Evolutionary conservation across 108 stramenopile genomes (phyloP), one percentile per base, ranked within the genome.

Genomic region (Epipyxis sp.): DNA sequence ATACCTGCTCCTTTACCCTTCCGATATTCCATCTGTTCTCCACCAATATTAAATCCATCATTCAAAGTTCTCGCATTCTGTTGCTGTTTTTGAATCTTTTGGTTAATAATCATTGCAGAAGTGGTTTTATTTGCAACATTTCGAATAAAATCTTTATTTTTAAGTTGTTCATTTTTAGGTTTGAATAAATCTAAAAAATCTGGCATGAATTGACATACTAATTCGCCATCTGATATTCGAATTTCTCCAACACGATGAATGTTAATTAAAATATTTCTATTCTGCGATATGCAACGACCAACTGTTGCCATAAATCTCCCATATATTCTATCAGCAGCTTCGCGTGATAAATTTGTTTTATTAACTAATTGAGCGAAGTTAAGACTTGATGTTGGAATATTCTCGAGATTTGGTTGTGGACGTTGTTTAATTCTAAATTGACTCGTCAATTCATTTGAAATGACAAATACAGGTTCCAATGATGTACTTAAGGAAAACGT

Each of bases 221-320:
- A 34, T 54, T 46, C 44, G 10, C 25, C 34, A 42, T 74, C 6
- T 46, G 37, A 6, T 10, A 74, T 57, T 54, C 27, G 27, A 29
- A 74, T 42, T 39, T 74, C 71, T 54, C 42, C 71, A 46, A 74
- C 71, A 29, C 71, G 71, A 74, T 74, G 71, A 74, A 74, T 34
- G 6, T 37, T 54, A 6, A 74, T 10, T 42, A 74, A 25, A 13
- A 57, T 42, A 35, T 3, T 35, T 10, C 50, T 37, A 35, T 42
- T 42, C 25, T 46, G n/a, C 16, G 10, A 57, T 34, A 74, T 6
- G 6, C 16, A 37, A 6, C 46, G 46, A 35, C 71, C 71, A 10
- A 74, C 40, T 6, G 27, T 10, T 27, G 44, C 34, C 71, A 74
- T 27, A 37, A 54, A 37, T 42, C 43, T 74, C 42, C 6, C 10